Base-by-base conservation (phyloP, 208 protist genomes). In the Wallacemonas sp. region DNA sequence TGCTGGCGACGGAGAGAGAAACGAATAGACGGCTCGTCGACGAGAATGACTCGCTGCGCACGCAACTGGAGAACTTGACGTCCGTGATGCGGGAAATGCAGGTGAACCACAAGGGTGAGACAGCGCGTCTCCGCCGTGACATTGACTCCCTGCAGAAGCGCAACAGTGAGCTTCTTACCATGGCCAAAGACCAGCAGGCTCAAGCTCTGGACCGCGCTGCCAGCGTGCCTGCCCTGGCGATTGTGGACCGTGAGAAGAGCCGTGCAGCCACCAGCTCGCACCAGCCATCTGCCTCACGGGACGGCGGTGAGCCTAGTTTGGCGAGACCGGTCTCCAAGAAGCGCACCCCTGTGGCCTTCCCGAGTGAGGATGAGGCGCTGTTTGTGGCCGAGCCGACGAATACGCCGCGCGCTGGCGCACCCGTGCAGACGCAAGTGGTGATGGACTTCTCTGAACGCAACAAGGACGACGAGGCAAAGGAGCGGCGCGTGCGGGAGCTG, bases 81-180 rank as follows among this genome's bases (percentile, higher is more conserved):
- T 73, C 63, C 24, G 75, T 79, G 24, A 77, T 93, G 79, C 82
- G 88, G 5, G 85, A 94, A 58, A 56, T 72, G 66, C 86, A 91
- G 49, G 66, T 70, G 42, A 46, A 67, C 39, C 85, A 93, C 55
- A 89, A 91, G 78, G 71, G 72, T 17, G 85, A 94, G 73, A 76
- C 85, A 21, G 70, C 46, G 19, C 86, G 88, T 31, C 80, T 95
- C 68, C 82, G 81, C 31, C 80, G 84, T 31, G 90, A 95, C 47
- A 77, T 92, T 39, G 88, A 91, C n/a, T 89, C 86, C 22, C 88
- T 97, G 14, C 83, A 86, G 12, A 71, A 77, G 21, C 86, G 92
- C 41, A 97, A 97, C 68, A 74, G 72, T 14, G 84, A 95, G 42
- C 66, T 97, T 22, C 71, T 93, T 1, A 73, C 84, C 17, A 87